phyloP scores from a whole-genome alignment of 352 stramenopile species.

The Plasmopara muralis region DNA sequence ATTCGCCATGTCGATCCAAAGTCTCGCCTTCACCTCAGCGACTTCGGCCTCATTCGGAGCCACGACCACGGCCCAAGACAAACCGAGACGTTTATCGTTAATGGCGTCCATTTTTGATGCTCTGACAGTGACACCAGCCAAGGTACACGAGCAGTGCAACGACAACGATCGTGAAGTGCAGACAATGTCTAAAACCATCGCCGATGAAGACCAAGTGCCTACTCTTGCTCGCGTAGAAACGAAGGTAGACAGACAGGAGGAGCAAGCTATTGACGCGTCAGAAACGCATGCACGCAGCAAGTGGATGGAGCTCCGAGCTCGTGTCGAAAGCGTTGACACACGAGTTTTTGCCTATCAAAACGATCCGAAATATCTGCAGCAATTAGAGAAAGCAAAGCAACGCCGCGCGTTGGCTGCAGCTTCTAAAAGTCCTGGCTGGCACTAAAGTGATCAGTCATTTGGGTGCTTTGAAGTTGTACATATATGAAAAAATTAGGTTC shows the following conservation, averaged over 20 bases:
- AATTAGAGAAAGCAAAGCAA: slow-evolving; percentile 19
- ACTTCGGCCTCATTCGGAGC: background rate
- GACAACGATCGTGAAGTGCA: background rate
- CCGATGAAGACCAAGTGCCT: background rate
- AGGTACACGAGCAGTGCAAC: background rate
- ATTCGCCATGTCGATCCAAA: background rate
- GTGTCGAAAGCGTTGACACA: slow-evolving; percentile 20
- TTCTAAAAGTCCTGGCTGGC: slow-evolving; percentile 12
- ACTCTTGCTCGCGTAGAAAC: background rate
- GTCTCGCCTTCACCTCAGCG: slow-evolving; percentile 4
- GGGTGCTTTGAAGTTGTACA: background rate
- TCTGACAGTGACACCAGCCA: slow-evolving; percentile 1
- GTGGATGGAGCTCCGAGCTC: slow-evolving; percentile 17
- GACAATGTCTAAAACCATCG: background rate
- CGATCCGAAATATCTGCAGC: slow-evolving; percentile 22
- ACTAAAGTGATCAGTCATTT: slow-evolving; percentile 2
- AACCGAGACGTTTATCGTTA: background rate
- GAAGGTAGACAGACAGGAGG: background rate
- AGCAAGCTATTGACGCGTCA: background rate
- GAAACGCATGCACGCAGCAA: slow-evolving; percentile 8
- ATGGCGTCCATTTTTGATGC: slow-evolving; percentile 2
- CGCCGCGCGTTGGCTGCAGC: slow-evolving; percentile 13
- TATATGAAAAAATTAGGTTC: background rate
- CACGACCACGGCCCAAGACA: background rate
- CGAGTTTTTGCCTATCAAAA: slow-evolving; percentile 17